Evolutionary conservation across 345 rosid species (phyloP).

Genomic region (Aegle marmelos): DNA sequence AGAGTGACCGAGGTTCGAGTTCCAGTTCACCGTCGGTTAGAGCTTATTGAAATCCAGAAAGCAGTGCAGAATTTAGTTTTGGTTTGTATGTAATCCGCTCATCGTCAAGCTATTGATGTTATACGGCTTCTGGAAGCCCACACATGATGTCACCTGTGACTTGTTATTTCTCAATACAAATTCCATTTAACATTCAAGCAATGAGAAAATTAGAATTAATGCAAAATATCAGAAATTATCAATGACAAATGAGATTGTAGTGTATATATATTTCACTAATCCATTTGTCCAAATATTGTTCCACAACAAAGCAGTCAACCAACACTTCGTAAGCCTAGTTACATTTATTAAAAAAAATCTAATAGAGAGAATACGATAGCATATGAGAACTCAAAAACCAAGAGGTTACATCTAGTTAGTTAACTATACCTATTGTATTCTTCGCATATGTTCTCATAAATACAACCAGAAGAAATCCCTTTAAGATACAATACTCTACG

Average conservation of each 20-base stretch:
- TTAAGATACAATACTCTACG: neutral
- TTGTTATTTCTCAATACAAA: neutral
- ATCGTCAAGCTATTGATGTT: neutral
- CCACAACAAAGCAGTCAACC: slow-evolving; percentile 3
- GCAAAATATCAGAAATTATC: neutral
- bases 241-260: neutral
- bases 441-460: neutral
- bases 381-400: neutral
- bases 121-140: neutral
- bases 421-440: neutral
- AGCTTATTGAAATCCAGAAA: slow-evolving; percentile 23
- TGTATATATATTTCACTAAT: neutral
- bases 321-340: neutral
- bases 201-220: neutral
- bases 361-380: neutral
- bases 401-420: neutral
- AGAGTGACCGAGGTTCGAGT: slow-evolving; percentile 21
- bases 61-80: neutral
- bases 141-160: neutral
- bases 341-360: neutral
- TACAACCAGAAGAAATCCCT: neutral
- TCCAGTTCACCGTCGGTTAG: slow-evolving; percentile 31
- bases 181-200: neutral
- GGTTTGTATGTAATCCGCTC: neutral
- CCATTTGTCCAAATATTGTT: neutral